Percentiles rank a stretch among this genome's conserved stretches.
Evolutionary conservation across 768 basidiomycete species (phyloP).

Genomic region (Kwoniella dendrophila): DNA sequence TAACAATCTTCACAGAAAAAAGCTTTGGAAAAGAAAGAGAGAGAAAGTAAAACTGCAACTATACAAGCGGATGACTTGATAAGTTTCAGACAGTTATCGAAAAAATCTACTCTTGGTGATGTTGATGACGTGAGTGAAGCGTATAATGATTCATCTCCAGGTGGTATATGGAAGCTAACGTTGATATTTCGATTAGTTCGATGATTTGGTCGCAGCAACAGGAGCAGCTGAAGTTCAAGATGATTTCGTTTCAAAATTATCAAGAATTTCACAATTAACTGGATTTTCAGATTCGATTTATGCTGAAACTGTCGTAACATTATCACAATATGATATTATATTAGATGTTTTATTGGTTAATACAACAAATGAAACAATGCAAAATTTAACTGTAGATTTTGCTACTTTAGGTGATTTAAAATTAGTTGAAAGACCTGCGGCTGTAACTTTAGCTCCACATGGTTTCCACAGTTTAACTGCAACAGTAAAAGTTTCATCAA

Average conservation of each 20-base stretch:
- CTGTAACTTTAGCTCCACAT: slow-evolving; percentile 91
- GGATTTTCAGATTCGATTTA: slow-evolving; percentile 99
- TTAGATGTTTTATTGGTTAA: slow-evolving; percentile 96
- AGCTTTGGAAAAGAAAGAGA: slow-evolving; percentile 84
- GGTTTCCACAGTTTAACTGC: slow-evolving; percentile 99
- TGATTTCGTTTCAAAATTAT: slow-evolving; percentile 92
- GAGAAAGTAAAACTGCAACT: slow-evolving; percentile 69
- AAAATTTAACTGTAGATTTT: slow-evolving; percentile 95
- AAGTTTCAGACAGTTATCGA: slow-evolving; percentile 90
- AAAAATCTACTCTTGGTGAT: slow-evolving; percentile 80
- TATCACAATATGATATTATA: slow-evolving; percentile 95
- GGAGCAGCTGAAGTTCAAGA: slow-evolving; percentile 79
- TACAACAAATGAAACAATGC: slow-evolving; percentile 88
- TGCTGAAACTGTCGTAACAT: slow-evolving; percentile 95
- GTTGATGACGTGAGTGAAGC: slow-evolving; percentile 58
- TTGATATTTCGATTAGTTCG: slow-evolving; percentile 64
- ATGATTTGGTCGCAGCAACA: slow-evolving; percentile 86
- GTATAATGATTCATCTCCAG: neutral
- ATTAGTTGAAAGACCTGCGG: slow-evolving; percentile 90
- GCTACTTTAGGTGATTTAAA: slow-evolving; percentile 96
- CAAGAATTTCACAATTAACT: slow-evolving; percentile 88
- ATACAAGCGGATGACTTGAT: slow-evolving; percentile 93
- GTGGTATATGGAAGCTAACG: neutral
- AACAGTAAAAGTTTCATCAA: slow-evolving; percentile 95
- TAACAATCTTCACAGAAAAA: slow-evolving; percentile 65